Conservation (phyloP, 78 protist genomes). For the Guillardia theta region DNA sequence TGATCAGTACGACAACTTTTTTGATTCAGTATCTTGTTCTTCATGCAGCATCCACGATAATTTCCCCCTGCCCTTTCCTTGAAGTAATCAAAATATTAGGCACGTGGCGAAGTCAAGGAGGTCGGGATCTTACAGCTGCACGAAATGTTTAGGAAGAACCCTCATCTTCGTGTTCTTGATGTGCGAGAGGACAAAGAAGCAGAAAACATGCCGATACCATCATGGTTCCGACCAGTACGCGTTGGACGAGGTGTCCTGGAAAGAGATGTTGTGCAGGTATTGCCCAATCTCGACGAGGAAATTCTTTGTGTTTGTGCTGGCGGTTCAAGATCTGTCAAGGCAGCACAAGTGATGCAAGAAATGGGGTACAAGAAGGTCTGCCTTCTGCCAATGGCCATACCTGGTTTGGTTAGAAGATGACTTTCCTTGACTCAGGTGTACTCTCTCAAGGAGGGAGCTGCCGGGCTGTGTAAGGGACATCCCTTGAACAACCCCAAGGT, state of each 20-base stretch:
- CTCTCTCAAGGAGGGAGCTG: background rate
- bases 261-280: background rate
- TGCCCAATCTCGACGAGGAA: background rate
- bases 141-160: background rate
- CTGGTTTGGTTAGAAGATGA: background rate
- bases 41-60: background rate
- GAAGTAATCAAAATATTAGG: background rate
- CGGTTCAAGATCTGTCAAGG: background rate
- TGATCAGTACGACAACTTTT: too few species aligned
- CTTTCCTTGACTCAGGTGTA: background rate
- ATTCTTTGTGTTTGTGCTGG: background rate
- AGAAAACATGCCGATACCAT: background rate
- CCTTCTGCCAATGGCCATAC: background rate
- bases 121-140: background rate
- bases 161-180: background rate
- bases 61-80: background rate
- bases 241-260: background rate
- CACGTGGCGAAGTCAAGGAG: background rate
- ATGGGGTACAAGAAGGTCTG: background rate
- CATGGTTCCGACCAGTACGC: background rate
- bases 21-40: background rate
- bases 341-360: background rate
- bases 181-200: background rate
- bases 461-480: background rate
- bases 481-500: background rate